Conservation (phyloP, 1,284 basidiomycete species). For the Sanghuangporus baumii region DNA sequence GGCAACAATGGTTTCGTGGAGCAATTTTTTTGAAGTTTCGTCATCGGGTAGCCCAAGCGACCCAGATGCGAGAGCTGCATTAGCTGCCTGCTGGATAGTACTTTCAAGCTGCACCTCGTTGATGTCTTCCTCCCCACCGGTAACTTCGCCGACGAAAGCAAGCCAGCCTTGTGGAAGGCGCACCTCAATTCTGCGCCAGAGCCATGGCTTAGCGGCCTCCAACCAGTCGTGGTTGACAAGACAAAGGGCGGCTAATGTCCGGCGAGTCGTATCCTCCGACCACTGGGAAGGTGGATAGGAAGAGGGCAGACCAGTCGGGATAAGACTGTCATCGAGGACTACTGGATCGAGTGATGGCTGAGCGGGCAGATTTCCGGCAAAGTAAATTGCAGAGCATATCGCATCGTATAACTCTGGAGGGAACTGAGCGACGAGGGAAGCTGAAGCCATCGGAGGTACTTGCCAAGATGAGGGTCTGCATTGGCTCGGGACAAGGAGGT, state of each 20-base stretch:
- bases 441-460: not conserved
- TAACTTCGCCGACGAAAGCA: slow-evolving; percentile 68
- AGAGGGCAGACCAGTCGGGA: slow-evolving; percentile 61
- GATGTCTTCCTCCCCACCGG: slow-evolving; percentile 56
- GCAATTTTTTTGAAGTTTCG: slow-evolving; percentile 40
- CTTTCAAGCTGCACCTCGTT: slow-evolving; percentile 31
- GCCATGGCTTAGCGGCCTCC: slow-evolving; percentile 72
- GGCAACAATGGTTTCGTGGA: slow-evolving; percentile 58
- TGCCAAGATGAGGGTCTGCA: not conserved
- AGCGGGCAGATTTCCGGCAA: slow-evolving; percentile 48
- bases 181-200: slow-evolving; percentile 76
- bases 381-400: slow-evolving; percentile 65
- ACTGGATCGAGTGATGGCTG: slow-evolving; percentile 65
- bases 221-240: slow-evolving; percentile 71
- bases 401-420: slow-evolving; percentile 63
- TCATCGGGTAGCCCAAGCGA: slow-evolving; percentile 29
- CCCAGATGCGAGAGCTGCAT: slow-evolving; percentile 57
- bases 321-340: slow-evolving; percentile 39
- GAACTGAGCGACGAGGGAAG: slow-evolving; percentile 23
- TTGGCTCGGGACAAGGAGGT: not conserved
- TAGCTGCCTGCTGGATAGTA: slow-evolving; percentile 31
- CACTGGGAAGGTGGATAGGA: slow-evolving; percentile 63
- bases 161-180: slow-evolving; percentile 75
- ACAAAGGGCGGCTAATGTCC: slow-evolving; percentile 61
- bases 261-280: slow-evolving; percentile 56